Conservation (phyloP, 495 filamentous ascomycete species). For the Penicillium ochrochloron region DNA sequence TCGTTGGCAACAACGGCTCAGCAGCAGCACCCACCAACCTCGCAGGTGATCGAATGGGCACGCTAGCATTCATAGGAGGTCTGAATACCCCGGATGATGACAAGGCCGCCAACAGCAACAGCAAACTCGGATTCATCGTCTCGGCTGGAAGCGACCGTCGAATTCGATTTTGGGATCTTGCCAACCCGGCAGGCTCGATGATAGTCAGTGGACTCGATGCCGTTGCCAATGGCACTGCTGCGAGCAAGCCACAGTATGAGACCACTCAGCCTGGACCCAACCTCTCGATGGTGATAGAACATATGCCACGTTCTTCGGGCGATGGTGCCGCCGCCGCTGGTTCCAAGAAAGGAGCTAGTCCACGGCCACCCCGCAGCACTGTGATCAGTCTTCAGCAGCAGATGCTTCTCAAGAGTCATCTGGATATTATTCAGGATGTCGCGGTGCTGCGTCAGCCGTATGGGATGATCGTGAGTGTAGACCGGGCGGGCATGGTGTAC, state of each 20-base stretch:
- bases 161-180: conserved; percentile 90
- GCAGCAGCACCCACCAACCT: conserved; percentile 36
- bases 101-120: conserved; percentile 40
- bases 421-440: conserved; percentile 89
- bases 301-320: conserved; percentile 52
- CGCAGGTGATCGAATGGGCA: conserved; percentile 61
- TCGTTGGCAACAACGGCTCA: conserved; percentile 35
- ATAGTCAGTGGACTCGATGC: conserved; percentile 78
- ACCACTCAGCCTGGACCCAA: conserved; percentile 68
- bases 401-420: conserved; percentile 79
- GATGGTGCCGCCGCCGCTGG: conserved; percentile 31
- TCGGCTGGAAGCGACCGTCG: conserved; percentile 89
- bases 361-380: conserved; percentile 72
- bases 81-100: conserved; percentile 53
- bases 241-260: conserved; percentile 69
- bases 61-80: conserved; percentile 56
- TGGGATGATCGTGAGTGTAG: conserved; percentile 88
- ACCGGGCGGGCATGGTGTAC: conserved; percentile 90
- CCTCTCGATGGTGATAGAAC: conserved; percentile 74
- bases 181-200: conserved; percentile 69
- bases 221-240: conserved; percentile 57
- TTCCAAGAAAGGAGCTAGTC: conserved; percentile 44
- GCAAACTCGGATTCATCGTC: conserved; percentile 68
- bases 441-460: conserved; percentile 87
- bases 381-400: conserved; percentile 89